Conservation (phyloP, 345 rosid species). For the Conringia planisiliqua region DNA sequence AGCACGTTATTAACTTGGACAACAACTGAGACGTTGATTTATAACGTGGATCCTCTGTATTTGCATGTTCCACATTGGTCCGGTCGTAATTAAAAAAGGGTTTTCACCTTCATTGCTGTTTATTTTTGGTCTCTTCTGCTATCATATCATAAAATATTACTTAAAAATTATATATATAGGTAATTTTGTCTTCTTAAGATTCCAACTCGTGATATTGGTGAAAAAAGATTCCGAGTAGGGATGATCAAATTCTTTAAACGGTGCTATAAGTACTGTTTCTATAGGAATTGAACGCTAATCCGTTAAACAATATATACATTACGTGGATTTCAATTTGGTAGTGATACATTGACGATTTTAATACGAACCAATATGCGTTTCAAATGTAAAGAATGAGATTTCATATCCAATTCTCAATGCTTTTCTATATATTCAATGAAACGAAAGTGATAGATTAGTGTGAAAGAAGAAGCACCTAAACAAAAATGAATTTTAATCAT, state of each 20-base stretch:
- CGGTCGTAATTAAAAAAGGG: not conserved
- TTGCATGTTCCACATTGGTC: constrained; percentile 31
- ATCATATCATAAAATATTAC: constrained; percentile 1
- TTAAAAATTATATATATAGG: not conserved
- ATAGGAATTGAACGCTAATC: not conserved
- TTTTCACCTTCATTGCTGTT: constrained; percentile 26
- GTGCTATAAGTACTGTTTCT: not conserved
- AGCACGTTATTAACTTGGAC: constrained; percentile 22
- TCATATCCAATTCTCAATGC: no score
- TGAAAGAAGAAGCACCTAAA: no score
- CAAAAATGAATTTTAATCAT: no score
- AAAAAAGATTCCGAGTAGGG: not conserved
- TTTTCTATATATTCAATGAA: no score
- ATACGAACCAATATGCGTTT: no score
- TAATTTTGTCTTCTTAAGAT: not conserved
- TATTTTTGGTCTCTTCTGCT: constrained; percentile 20
- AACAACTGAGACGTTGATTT: constrained; percentile 5
- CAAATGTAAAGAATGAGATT: no score
- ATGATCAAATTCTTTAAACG: not conserved
- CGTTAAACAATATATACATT: no score
- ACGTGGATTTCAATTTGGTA: no score
- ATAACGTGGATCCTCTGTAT: constrained; percentile 31
- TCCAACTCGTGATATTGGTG: not conserved
- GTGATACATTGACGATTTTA: no score
- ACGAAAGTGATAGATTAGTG: no score